Evolutionary conservation across 2,329 filamentous ascomycete species (phyloP).

Genomic region (Magnaporthiopsis rhizophila): DNA sequence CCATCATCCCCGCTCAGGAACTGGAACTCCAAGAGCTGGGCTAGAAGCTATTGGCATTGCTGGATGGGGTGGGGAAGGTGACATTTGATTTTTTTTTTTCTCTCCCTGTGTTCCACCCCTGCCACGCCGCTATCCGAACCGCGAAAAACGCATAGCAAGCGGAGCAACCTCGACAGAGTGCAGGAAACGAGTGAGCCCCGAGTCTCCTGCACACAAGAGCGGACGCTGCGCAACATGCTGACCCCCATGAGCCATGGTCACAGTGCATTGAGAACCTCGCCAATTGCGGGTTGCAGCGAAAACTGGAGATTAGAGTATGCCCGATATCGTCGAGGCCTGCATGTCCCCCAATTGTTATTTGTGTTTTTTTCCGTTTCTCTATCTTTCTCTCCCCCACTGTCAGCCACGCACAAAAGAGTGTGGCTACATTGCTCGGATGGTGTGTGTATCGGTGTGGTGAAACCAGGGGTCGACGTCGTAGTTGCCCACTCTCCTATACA

Average conservation of each 20-base stretch:
- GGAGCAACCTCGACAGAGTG: not conserved
- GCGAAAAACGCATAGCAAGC: not conserved
- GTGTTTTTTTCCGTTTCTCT: not conserved
- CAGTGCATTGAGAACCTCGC: not conserved
- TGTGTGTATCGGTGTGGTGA: not conserved
- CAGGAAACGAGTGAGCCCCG: not conserved
- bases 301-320: not conserved
- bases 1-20: not conserved
- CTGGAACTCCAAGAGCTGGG: not conserved
- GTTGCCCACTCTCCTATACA: not conserved
- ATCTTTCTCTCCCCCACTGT: not conserved
- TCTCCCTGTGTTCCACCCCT: not conserved
- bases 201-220: not conserved
- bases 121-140: not conserved
- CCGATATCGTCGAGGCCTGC: not conserved
- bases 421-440: not conserved
- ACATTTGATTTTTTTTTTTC: not conserved
- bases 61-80: not conserved
- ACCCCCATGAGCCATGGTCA: not conserved
- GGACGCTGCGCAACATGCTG: not conserved
- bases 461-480: not conserved
- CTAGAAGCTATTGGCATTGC: not conserved
- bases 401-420: not conserved
- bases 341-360: not conserved
- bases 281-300: not conserved